Evolutionary conservation across 768 basidiomycete genomes (phyloP), one percentile per base, ranked within the genome.

Genomic region (Pleurotus cornucopiae): DNA sequence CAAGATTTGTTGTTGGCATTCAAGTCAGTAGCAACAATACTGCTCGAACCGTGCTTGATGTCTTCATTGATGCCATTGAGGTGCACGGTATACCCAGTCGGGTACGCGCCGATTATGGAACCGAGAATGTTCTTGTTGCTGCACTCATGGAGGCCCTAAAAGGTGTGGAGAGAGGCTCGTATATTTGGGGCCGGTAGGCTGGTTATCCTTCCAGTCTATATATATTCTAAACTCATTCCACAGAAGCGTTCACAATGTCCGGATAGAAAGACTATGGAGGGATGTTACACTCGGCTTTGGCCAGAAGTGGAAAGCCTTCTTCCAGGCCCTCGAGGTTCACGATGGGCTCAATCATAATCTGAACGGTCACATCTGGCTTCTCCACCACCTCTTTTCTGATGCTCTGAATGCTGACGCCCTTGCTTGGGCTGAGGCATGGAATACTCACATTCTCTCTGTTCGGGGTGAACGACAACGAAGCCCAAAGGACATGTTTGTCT

Each of bases 171-270:
- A 21, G 62, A 9, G 67, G 69, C 1, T 74, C 71, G 3, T 76
- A 74, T 44, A 76, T 76, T 6, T 75, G 67, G 66, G 74, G 74
- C 23, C 40, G 63, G 71, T 71, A 58, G 45, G 63, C 49, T 16
- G n/a, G n/a, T 7, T 12, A 46, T n/a, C 21, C 21, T 12, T 46
- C 21, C 20, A 46, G 12, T 46, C n/a, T 16, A 18, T 18, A 16
- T 21, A 23, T 46, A 12, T 23, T 18, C 21, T 12, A 46, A 26
- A 26, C 26, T 26, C 26, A 26, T 26, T 26, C 14, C 43, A 7
- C 51, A 74, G 73, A 46, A 72, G 70, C 60, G 70, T 76, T 9
- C 69, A 77, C 58, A 77, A 76, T 47, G 71, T 66, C 5, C 62
- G 71, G 0, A 73, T 76, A 23, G 73, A 77, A 46, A 60, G 69